phyloP scores from a whole-genome alignment of 2,329 filamentous ascomycete genomes.

The Coniochaeta hoffmannii region DNA sequence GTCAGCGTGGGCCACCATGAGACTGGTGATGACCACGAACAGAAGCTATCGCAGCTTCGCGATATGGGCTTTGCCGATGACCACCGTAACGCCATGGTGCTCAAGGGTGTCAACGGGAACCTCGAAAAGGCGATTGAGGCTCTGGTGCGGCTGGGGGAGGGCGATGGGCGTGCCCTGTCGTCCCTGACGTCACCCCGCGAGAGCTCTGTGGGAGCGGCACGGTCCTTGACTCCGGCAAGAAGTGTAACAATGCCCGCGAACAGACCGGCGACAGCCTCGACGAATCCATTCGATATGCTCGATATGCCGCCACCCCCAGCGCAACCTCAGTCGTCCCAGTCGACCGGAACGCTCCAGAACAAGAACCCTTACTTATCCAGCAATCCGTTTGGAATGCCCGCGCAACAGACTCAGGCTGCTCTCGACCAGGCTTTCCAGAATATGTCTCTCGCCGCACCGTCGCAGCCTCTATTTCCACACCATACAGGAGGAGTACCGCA shows the following conservation, averaged over 20 bases:
- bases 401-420: constrained; percentile 30
- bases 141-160: constrained; percentile 75
- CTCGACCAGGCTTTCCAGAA: constrained; percentile 68
- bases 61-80: constrained; percentile 92
- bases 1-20: constrained; percentile 52
- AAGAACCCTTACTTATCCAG: constrained; percentile 52
- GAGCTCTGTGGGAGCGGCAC: constrained; percentile 12
- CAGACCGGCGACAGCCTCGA: constrained; percentile 16
- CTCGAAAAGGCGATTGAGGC: constrained; percentile 81
- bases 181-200: constrained; percentile 37
- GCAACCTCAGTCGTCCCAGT: constrained; percentile 56
- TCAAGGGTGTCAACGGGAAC: constrained; percentile 79
- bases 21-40: constrained; percentile 53
- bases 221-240: constrained; percentile 42
- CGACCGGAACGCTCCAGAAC: constrained; percentile 53
- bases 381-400: constrained; percentile 61
- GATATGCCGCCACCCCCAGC: constrained; percentile 45
- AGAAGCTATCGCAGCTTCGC: constrained; percentile 67
- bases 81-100: constrained; percentile 69
- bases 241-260: constrained; percentile 21
- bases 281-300: constrained; percentile 63
- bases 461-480: constrained; percentile 61
- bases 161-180: constrained; percentile 20
- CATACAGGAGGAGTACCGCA: constrained; percentile 54
- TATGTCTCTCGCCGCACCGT: constrained; percentile 54